phyloP scores from a whole-genome alignment of 139 green algal genomes.

The Ulvella scutata region DNA sequence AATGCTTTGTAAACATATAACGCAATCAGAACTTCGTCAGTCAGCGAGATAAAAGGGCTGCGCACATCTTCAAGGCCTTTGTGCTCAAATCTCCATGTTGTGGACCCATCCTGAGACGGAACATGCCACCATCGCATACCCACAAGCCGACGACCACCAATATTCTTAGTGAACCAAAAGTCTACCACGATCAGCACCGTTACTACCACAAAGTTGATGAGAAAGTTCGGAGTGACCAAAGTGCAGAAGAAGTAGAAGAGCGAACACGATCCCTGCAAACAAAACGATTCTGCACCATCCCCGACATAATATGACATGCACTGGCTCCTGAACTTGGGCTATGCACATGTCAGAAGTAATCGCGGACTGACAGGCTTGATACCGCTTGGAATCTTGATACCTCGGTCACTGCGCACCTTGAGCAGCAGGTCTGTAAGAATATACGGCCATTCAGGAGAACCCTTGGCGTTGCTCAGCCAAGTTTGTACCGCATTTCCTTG shows the following conservation, averaged over 20 bases:
- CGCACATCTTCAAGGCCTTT: neutral
- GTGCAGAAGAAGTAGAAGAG: constrained; percentile 1
- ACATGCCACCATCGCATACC: constrained; percentile 1
- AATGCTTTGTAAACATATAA: neutral
- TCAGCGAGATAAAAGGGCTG: too few relatives aligned
- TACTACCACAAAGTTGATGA: neutral
- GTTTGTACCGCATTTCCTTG: neutral
- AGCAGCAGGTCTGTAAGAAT: neutral
- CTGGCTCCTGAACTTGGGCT: neutral
- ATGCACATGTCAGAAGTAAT: too few relatives aligned
- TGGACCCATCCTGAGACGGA: neutral
- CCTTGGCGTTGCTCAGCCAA: neutral
- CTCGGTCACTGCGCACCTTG: neutral
- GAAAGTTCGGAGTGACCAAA: neutral
- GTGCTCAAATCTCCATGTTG: neutral
- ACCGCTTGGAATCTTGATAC: too few relatives aligned
- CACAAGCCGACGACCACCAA: neutral
- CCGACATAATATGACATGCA: neutral
- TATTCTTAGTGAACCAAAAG: neutral
- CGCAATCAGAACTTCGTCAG: too few relatives aligned
- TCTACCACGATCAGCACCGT: neutral
- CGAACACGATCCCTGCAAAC: neutral
- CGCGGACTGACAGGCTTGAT: too few relatives aligned
- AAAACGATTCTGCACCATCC: neutral
- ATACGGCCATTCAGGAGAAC: neutral